Evolutionary conservation across 306 rosid genomes (phyloP).

Genomic region (Ochetophila trinervis): DNA sequence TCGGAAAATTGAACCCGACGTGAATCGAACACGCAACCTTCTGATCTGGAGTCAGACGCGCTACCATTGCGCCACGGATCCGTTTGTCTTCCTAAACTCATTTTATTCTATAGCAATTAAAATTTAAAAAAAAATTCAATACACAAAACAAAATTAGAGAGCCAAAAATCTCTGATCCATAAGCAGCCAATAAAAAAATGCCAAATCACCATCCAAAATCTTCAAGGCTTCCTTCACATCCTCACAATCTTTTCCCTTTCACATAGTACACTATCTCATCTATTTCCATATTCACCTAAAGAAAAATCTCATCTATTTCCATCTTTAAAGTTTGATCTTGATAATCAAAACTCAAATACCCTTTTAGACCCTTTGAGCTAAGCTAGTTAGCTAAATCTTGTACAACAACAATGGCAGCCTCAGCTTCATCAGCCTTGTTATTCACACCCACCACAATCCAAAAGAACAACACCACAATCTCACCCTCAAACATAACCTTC

Average conservation of each 20-base stretch:
- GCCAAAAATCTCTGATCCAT: constrained; percentile 51
- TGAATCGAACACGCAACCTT: constrained; percentile 47
- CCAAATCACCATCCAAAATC: constrained; percentile 62
- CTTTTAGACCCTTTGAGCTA: too few species aligned
- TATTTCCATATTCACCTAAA: too few species aligned
- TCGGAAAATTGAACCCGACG: constrained; percentile 29
- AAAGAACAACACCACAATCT: constrained; percentile 25
- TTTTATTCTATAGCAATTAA: too few species aligned
- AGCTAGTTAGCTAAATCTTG: neutral
- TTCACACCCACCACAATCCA: constrained; percentile 30
- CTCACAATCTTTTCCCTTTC: constrained; percentile 24
- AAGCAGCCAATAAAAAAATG: constrained; percentile 39
- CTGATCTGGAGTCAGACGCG: constrained; percentile 47
- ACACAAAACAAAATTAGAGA: too few species aligned
- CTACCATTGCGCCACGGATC: constrained; percentile 47
- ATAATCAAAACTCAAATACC: too few species aligned
- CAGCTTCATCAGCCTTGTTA: constrained; percentile 49
- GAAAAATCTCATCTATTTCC: constrained; percentile 15
- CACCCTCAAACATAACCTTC: constrained; percentile 48
- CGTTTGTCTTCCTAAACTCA: neutral
- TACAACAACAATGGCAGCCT: constrained; percentile 44
- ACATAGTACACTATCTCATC: constrained; percentile 16
- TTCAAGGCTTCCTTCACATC: constrained; percentile 21
- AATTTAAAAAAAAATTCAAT: neutral
- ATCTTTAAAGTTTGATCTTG: neutral